Conservation (phyloP, 2,329 filamentous ascomycete species). For the Penicillium sp. region DNA sequence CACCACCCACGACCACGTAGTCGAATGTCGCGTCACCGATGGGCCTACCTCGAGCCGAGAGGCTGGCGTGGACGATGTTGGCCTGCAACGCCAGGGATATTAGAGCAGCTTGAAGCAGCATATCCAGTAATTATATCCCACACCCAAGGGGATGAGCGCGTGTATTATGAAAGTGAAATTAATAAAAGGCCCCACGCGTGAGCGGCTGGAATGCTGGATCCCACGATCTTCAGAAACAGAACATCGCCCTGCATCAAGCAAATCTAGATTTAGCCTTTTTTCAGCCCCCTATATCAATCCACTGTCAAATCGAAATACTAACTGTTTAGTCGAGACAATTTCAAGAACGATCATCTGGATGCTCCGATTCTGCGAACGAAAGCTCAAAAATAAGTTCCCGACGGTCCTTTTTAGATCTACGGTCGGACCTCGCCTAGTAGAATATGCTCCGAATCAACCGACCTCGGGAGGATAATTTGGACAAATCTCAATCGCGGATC, state of each 20-base stretch:
- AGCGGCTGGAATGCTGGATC: background rate
- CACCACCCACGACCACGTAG: slow-evolving; percentile 29
- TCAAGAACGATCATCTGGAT: background rate
- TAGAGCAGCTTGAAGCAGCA: background rate
- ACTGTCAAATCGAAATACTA: background rate
- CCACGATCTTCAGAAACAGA: background rate
- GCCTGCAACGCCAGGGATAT: background rate
- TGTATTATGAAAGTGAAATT: no score
- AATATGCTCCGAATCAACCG: background rate
- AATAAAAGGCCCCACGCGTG: background rate
- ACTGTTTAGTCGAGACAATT: background rate
- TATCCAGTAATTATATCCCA: background rate
- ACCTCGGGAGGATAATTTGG: background rate
- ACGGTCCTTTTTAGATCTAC: background rate
- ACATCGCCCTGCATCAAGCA: background rate
- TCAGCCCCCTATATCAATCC: background rate
- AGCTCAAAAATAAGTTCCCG: background rate
- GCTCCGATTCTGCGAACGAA: background rate
- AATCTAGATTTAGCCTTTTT: background rate
- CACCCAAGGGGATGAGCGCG: background rate
- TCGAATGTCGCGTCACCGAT: slow-evolving; percentile 17
- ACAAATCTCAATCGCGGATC: background rate
- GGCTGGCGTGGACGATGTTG: background rate
- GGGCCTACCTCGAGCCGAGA: background rate
- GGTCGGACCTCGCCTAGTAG: background rate